Evolutionary conservation across 2,329 filamentous ascomycete species (phyloP).

Genomic region (Exophiala calicioides): DNA sequence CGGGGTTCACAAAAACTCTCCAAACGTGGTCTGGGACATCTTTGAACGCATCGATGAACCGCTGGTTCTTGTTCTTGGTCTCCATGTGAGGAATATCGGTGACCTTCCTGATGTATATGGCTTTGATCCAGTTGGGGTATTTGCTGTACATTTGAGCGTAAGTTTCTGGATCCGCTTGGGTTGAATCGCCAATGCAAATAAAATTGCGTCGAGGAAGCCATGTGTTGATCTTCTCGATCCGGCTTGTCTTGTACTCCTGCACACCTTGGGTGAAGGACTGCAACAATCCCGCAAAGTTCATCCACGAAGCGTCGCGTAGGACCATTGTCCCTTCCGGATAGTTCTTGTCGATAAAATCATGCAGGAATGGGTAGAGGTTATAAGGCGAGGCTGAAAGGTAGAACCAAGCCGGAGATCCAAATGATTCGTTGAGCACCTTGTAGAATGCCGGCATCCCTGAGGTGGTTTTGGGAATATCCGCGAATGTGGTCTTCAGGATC

Average conservation of each 20-base stretch:
- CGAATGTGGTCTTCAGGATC: conserved; percentile 81
- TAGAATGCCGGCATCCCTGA: conserved; percentile 85
- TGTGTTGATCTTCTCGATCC: conserved; percentile 72
- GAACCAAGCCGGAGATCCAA: conserved; percentile 73
- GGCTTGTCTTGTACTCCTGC: conserved; percentile 75
- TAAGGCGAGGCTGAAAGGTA: conserved; percentile 94
- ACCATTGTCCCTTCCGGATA: conserved; percentile 80
- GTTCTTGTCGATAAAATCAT: conserved; percentile 67
- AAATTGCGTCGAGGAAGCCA: conserved; percentile 80
- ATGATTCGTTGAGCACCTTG: conserved; percentile 58
- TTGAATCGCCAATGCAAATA: conserved; percentile 85
- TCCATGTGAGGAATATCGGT: conserved; percentile 72
- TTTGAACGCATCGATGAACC: conserved; percentile 83
- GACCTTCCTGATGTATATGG: conserved; percentile 85
- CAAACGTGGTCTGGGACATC: conserved; percentile 70
- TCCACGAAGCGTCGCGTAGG: conserved; percentile 81
- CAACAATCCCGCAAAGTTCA: conserved; percentile 77
- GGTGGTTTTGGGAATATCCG: conserved; percentile 70
- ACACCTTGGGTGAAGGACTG: conserved; percentile 77
- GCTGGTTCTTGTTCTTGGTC: conserved; percentile 69
- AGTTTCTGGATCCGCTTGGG: conserved; percentile 85
- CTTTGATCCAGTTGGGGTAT: conserved; percentile 73
- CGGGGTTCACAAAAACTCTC: conserved; percentile 79
- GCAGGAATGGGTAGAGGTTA: conserved; percentile 87
- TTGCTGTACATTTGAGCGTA: conserved; percentile 76